phyloP scores from a whole-genome alignment of 225 moss, liverwort and hornwort genomes.

The Takakia lepidozioides region DNA sequence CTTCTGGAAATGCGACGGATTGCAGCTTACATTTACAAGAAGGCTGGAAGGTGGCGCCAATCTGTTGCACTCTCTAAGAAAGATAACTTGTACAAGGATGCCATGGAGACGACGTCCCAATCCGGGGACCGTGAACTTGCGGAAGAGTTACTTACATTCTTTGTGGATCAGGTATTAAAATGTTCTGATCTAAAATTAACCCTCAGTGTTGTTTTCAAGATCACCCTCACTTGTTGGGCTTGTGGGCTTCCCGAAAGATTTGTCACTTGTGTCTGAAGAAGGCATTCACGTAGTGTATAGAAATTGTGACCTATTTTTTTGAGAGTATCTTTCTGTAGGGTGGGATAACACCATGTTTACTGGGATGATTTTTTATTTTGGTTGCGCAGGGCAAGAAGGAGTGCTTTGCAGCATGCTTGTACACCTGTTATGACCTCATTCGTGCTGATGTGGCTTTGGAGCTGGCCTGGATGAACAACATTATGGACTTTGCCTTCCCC shows the following conservation, averaged over 20 bases:
- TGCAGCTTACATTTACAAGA: constrained; percentile 98
- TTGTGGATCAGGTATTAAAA: constrained; percentile 68
- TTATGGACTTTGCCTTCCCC: constrained; percentile 87
- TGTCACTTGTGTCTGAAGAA: too few species aligned
- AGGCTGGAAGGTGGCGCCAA: constrained; percentile 97
- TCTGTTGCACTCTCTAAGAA: constrained; percentile 98
- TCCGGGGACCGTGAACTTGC: constrained; percentile 96
- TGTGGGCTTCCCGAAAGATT: too few species aligned
- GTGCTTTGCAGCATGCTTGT: constrained; percentile 95
- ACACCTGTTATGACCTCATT: constrained; percentile 97
- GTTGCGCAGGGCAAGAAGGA: constrained; percentile 85
- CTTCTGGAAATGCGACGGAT: constrained; percentile 96
- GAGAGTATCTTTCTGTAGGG: too few species aligned
- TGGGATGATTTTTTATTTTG: neutral
- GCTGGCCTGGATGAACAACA: constrained; percentile 95
- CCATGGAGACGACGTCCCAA: constrained; percentile 97
- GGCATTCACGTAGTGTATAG: too few species aligned
- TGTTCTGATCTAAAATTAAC: neutral
- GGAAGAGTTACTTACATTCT: constrained; percentile 89
- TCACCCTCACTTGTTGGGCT: neutral
- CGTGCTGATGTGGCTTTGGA: constrained; percentile 95
- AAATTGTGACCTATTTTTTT: too few species aligned
- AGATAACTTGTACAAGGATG: constrained; percentile 97
- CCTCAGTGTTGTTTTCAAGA: too few species aligned
- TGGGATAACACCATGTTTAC: too few species aligned